A percentile compares a stretch with the other conserved stretches of the same genome.
phyloP scores from a whole-genome alignment of 1,139 yeast genomes.

The Geotrichum europaeum region DNA sequence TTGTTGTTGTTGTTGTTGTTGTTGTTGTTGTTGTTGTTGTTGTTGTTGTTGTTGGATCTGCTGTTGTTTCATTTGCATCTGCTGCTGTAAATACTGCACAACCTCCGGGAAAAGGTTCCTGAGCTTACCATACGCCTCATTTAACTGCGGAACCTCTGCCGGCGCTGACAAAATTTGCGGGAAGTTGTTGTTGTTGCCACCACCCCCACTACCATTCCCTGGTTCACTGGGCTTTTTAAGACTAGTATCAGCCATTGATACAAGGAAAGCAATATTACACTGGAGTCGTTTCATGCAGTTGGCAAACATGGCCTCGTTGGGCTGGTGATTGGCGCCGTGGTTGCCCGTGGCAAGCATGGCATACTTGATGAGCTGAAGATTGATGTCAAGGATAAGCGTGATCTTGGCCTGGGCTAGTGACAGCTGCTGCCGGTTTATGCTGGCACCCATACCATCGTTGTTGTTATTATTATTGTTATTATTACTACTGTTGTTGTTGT shows the following conservation, averaged over 20 bases:
- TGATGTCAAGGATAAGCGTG: conserved; percentile 30
- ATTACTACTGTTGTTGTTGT: conserved; percentile 14
- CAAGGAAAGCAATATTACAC: conserved; percentile 31
- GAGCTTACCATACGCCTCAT: conserved; percentile 28
- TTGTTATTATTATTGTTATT: conserved; percentile 19
- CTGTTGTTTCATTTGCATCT: conserved; percentile 22
- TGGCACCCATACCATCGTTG: conserved; percentile 18
- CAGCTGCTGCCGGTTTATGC: conserved; percentile 12
- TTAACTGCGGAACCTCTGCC: conserved; percentile 30
- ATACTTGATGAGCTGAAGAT: conserved; percentile 30
- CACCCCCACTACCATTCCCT: background rate
- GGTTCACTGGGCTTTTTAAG: background rate
- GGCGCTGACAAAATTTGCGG: conserved; percentile 32
- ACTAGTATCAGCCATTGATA: conserved; percentile 26
- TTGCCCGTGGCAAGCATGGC: conserved; percentile 24
- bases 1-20: conserved; percentile 11
- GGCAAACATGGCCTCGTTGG: conserved; percentile 22
- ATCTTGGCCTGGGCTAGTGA: conserved; percentile 27
- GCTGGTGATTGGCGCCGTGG: conserved; percentile 1
- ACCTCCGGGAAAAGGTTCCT: conserved; percentile 31
- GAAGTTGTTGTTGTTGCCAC: conserved; percentile 21
- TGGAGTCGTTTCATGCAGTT: conserved; percentile 33
- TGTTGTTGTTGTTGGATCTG: conserved; percentile 18
- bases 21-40: conserved; percentile 1
- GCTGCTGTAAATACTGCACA: conserved; percentile 26